Evolutionary conservation across 2,329 filamentous ascomycete genomes (phyloP).

Genomic region (Sclerotinia minor): DNA sequence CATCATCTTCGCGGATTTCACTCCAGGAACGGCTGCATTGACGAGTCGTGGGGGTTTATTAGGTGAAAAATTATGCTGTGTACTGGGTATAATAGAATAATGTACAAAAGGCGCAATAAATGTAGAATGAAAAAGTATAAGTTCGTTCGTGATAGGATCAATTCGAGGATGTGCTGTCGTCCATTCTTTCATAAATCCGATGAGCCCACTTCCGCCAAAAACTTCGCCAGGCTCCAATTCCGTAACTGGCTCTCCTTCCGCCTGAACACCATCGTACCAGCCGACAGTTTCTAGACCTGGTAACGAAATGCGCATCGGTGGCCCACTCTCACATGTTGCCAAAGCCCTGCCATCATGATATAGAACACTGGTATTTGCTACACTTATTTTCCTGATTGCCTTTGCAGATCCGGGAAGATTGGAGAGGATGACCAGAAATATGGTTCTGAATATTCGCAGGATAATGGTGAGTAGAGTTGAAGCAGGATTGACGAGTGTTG

Average conservation of each 20-base stretch:
- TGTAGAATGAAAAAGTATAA: conserved; percentile 67
- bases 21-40: conserved; percentile 59
- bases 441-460: conserved; percentile 55
- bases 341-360: conserved; percentile 69
- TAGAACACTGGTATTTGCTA: conserved; percentile 66
- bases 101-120: conserved; percentile 66
- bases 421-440: conserved; percentile 58
- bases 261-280: conserved; percentile 63
- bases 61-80: conserved; percentile 37
- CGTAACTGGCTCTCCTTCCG: conserved; percentile 51
- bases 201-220: conserved; percentile 56
- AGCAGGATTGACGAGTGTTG: conserved; percentile 62
- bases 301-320: conserved; percentile 64
- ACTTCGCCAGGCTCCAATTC: conserved; percentile 48
- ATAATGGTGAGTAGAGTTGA: conserved; percentile 52
- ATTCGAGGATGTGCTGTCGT: conserved; percentile 69
- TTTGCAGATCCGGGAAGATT: conserved; percentile 56
- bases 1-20: conserved; percentile 69
- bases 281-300: conserved; percentile 67
- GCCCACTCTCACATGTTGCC: conserved; percentile 70
- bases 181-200: conserved; percentile 68
- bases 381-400: conserved; percentile 66
- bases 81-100: conserved; percentile 59
- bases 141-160: conserved; percentile 62
- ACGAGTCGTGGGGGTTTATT: conserved; percentile 42